Percentiles rank a stretch among this genome's conserved stretches.
phyloP scores from a whole-genome alignment of 805 yeast genomes.

The Kluyveromyces aestuarii region DNA sequence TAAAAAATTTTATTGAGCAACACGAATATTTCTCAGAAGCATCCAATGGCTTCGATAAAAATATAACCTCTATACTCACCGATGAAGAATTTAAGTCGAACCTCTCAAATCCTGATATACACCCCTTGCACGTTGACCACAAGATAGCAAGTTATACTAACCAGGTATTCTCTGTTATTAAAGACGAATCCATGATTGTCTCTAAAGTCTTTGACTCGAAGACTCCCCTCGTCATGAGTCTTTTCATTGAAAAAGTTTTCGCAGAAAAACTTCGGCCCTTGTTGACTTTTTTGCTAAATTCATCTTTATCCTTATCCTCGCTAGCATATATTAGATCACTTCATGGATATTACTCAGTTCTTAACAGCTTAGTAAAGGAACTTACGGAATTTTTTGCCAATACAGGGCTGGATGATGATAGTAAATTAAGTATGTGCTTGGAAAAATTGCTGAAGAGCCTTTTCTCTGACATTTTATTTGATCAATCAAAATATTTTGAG shows the following conservation, averaged over 20 bases:
- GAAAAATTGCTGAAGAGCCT: constrained; percentile 69
- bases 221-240: constrained; percentile 48
- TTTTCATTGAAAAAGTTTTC: constrained; percentile 66
- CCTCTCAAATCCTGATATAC: constrained; percentile 50
- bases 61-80: constrained; percentile 25
- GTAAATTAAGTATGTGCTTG: constrained; percentile 38
- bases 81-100: constrained; percentile 48
- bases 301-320: constrained; percentile 52
- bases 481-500: constrained; percentile 54
- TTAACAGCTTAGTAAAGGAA: constrained; percentile 53
- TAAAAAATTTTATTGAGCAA: constrained; percentile 72
- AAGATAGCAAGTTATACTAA: constrained; percentile 45
- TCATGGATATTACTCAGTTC: constrained; percentile 52
- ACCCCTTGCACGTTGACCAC: constrained; percentile 40
- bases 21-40: constrained; percentile 52
- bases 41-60: constrained; percentile 23
- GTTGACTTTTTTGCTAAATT: constrained; percentile 48
- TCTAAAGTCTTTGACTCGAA: constrained; percentile 66
- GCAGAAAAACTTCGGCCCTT: constrained; percentile 59
- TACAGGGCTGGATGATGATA: constrained; percentile 36
- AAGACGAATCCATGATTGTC: constrained; percentile 66
- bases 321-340: constrained; percentile 70
- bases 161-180: constrained; percentile 49
- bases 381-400: constrained; percentile 51
- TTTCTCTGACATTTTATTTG: constrained; percentile 59